phyloP scores from a whole-genome alignment of 2,329 filamentous ascomycete genomes.

The Orbilia javanica region DNA sequence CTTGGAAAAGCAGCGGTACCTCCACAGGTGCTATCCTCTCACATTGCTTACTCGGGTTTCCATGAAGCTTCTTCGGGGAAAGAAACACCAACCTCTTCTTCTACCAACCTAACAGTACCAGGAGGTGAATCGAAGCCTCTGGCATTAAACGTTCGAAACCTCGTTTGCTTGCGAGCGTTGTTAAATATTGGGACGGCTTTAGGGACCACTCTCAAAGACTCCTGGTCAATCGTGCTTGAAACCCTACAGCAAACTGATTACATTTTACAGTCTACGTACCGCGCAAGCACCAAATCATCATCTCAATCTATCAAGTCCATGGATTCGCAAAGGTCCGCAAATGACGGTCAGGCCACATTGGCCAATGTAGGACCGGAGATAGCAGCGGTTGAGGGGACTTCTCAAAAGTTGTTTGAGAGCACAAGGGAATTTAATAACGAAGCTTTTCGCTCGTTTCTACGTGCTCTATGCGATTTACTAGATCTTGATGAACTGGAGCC shows the following conservation, averaged over 20 bases:
- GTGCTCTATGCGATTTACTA: constrained; percentile 80
- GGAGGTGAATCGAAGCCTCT: constrained; percentile 63
- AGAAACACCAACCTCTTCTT: constrained; percentile 49
- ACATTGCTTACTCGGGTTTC: constrained; percentile 62
- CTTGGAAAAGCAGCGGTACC: constrained; percentile 93
- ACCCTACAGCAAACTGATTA: constrained; percentile 93
- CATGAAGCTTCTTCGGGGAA: constrained; percentile 62
- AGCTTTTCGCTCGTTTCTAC: constrained; percentile 81
- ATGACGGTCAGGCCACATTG: constrained; percentile 66
- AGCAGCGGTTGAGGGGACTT: constrained; percentile 87
- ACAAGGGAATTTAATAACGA: constrained; percentile 89
- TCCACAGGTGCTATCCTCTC: constrained; percentile 73
- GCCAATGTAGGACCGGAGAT: constrained; percentile 83
- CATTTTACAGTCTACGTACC: constrained; percentile 74
- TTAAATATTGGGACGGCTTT: constrained; percentile 96
- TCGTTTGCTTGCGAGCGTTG: constrained; percentile 88
- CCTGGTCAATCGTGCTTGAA: constrained; percentile 92
- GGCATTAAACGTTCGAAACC: constrained; percentile 85
- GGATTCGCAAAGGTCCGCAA: constrained; percentile 56
- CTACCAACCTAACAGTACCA: constrained; percentile 18
- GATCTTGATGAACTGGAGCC: constrained; percentile 63
- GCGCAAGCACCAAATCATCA: constrained; percentile 62
- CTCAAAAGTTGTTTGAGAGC: constrained; percentile 87
- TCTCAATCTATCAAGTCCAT: constrained; percentile 52
- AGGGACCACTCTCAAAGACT: constrained; percentile 83